Evolutionary conservation across 1,284 basidiomycete genomes (phyloP).

Genomic region (Heterobasidion occidentale): DNA sequence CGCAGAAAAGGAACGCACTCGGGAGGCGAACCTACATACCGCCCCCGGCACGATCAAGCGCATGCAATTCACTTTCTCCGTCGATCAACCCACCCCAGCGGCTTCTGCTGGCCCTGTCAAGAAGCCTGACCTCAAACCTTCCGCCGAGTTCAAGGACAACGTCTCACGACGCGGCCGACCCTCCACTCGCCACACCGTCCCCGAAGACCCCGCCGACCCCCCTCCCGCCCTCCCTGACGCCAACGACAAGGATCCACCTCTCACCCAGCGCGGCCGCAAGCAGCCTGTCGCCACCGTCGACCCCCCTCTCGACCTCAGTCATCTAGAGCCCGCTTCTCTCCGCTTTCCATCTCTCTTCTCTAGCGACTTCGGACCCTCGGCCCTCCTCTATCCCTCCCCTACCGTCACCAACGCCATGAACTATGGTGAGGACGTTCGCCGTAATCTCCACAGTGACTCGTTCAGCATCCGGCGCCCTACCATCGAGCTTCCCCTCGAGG

Average conservation of each 20-base stretch:
- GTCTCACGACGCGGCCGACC: slow-evolving; percentile 30
- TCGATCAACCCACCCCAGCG: slow-evolving; percentile 56
- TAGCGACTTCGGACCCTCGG: slow-evolving; percentile 64
- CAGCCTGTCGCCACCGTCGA: slow-evolving; percentile 13
- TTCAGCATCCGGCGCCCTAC: slow-evolving; percentile 68
- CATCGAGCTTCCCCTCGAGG: slow-evolving; percentile 73
- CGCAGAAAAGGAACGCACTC: slow-evolving; percentile 68
- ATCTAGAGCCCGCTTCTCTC: slow-evolving; percentile 25
- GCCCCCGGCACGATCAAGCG: slow-evolving; percentile 66
- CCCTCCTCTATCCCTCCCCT: slow-evolving; percentile 61
- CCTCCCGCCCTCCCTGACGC: slow-evolving; percentile 7
- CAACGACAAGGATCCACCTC: slow-evolving; percentile 26
- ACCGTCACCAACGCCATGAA: slow-evolving; percentile 58
- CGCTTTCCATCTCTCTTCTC: slow-evolving; percentile 68
- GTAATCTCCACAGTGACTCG: slow-evolving; percentile 32
- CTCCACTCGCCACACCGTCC: slow-evolving; percentile 23
- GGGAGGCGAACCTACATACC: slow-evolving; percentile 57
- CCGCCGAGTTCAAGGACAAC: slow-evolving; percentile 55
- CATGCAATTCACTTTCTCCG: slow-evolving; percentile 80
- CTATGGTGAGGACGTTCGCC: slow-evolving; percentile 63
- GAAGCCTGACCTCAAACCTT: slow-evolving; percentile 62
- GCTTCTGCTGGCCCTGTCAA: slow-evolving; percentile 37
- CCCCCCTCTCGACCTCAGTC: slow-evolving; percentile 7
- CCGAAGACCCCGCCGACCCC: slow-evolving; percentile 21
- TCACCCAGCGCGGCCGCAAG: slow-evolving; percentile 32